phyloP scores from a whole-genome alignment of 2,329 filamentous ascomycete genomes.

The Fusarium compactum region DNA sequence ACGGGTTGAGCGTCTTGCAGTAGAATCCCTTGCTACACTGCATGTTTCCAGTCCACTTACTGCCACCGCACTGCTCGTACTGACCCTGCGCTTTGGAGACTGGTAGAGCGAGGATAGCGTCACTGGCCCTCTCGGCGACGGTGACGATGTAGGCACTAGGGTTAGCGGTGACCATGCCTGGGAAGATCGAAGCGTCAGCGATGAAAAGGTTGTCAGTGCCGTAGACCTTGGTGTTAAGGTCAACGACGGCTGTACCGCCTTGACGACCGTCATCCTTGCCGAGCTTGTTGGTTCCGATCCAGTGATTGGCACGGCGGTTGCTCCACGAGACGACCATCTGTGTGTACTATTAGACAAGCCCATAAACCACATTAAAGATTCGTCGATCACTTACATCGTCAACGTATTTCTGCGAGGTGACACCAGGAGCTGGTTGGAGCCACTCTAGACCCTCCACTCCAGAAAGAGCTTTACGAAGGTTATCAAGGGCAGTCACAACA shows the following conservation, averaged over 20 bases:
- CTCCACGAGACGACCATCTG: constrained; percentile 25
- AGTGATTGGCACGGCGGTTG: constrained; percentile 20
- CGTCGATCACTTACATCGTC: constrained; percentile 3
- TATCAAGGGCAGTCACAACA: constrained; percentile 16
- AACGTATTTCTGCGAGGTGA: constrained; percentile 15
- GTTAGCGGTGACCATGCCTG: constrained; percentile 12
- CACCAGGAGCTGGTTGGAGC: constrained; percentile 12
- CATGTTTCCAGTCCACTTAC: constrained; percentile 10
- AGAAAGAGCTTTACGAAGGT: constrained; percentile 17
- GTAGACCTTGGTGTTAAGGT: constrained; percentile 21
- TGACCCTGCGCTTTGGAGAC: constrained; percentile 9
- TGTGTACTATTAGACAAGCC: rapidly evolving
- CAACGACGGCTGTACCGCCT: constrained; percentile 17
- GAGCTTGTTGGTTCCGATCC: constrained; percentile 22
- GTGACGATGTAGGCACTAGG: constrained; percentile 11
- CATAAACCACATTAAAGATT: rapidly evolving
- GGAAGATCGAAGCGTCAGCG: constrained; percentile 14
- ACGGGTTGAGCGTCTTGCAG: constrained; percentile 8
- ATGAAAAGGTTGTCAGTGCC: constrained; percentile 21
- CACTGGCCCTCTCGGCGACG: constrained; percentile 4
- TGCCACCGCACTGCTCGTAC: constrained; percentile 16
- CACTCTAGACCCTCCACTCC: constrained; percentile 7
- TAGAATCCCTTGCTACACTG: constrained; percentile 14
- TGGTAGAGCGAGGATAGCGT: constrained; percentile 11
- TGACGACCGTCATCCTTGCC: constrained; percentile 17